Evolutionary conservation across 345 rosid genomes (phyloP).

Genomic region (Ceriops tagal): DNA sequence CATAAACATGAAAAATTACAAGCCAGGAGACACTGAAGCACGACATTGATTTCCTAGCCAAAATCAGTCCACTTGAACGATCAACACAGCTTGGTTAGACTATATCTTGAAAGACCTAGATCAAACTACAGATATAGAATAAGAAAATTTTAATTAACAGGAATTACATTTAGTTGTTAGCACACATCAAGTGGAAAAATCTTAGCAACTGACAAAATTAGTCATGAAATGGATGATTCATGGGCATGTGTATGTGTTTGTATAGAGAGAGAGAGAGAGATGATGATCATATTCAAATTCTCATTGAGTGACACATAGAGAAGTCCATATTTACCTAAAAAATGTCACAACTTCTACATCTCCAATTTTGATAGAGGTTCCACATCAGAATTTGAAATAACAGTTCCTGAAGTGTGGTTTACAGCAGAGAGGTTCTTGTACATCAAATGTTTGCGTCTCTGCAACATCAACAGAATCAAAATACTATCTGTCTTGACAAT

Average conservation of each 20-base stretch:
- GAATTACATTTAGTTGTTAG: neutral
- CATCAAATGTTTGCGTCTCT: slow-evolving; percentile 94
- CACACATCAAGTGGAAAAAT: no score
- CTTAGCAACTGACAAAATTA: no score
- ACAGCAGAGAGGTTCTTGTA: slow-evolving; percentile 55
- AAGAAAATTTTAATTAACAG: slow-evolving; percentile 8
- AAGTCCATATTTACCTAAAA: neutral
- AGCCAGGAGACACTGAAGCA: slow-evolving; percentile 21
- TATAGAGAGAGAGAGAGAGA: neutral
- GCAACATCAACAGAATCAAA: slow-evolving; percentile 65
- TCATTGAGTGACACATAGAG: neutral
- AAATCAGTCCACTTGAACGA: slow-evolving; percentile 16
- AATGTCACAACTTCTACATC: slow-evolving; percentile 21
- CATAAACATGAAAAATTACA: slow-evolving; percentile 20
- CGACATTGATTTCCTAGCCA: slow-evolving; percentile 8
- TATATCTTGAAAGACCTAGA: slow-evolving; percentile 21
- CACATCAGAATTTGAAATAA: slow-evolving; percentile 31
- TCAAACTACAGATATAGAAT: slow-evolving; percentile 9
- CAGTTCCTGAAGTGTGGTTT: slow-evolving; percentile 21
- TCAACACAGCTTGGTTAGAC: slow-evolving; percentile 11
- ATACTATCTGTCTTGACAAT: slow-evolving; percentile 29
- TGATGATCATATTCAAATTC: neutral
- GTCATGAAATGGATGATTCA: neutral
- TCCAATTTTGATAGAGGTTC: slow-evolving; percentile 37
- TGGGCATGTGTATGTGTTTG: neutral